Base-by-base conservation (phyloP, 75 land plant genomes). In the Azolla pinnata region DNA sequence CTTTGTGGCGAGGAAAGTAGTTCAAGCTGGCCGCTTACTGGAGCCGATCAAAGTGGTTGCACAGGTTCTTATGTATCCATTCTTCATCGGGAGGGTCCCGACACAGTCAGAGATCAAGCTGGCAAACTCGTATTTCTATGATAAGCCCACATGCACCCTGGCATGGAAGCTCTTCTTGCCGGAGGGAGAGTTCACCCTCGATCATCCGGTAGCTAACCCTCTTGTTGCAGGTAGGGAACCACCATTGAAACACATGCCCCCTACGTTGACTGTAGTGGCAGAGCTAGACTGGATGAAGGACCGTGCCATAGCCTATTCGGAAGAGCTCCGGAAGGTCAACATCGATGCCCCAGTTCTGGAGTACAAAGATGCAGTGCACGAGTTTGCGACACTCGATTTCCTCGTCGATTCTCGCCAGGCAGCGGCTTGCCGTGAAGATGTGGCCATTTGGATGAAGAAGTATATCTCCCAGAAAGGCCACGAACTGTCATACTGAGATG, bases 221-320 rank as follows among this genome's bases (percentile, higher is more conserved):
- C 83, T 84, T 7, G 32, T 76, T 26, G 61, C 74, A 20, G 68
- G 62, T 2, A 45, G 72, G 40, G 75, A 68, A 17, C 81, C 88
- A 5, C 78, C 81, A 19, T 61, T 88, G 54, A 79, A 81, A 62
- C 74, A 54, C 45, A 88, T 88, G 88, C 93, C 93, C 0, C 88
- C 88, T 33, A 88, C 88, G 2, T 68, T 88, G 18, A 81, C 76
- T 17, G 79, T 84, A 20, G 82, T 79, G 3, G 88, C 88, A 29
- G 88, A 88, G 63, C 88, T 79, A 47, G 93, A 88, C 38, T 84
- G 84, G 93, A 81, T 88, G 93, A 88, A 75, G 70, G 93, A 88
- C 30, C 65, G 93, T 0, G 93, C 83, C 2, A 81, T 84, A 28
- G 93, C 93, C 5, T 88, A 88, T 60, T 75, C 88, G 3, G 88